phyloP scores from a whole-genome alignment of 768 basidiomycete species.

The Harrya chromipes region DNA sequence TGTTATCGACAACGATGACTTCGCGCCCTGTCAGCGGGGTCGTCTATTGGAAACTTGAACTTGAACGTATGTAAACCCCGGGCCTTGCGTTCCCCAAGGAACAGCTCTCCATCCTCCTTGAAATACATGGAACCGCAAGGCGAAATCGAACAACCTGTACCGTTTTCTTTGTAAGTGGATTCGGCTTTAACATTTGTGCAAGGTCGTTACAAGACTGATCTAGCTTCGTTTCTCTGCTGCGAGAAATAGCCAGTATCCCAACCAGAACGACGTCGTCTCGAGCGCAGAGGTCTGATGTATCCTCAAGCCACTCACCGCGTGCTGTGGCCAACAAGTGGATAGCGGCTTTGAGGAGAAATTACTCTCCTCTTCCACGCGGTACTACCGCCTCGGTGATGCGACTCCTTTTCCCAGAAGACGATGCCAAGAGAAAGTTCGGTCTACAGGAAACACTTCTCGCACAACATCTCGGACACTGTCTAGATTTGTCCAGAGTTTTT shows the following conservation, averaged over 20 bases:
- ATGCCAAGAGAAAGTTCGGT: conserved; percentile 64
- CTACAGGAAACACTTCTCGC: conserved; percentile 66
- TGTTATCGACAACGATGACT: not conserved
- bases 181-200: not conserved
- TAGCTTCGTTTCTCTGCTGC: conserved; percentile 51
- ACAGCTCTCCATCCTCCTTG: not conserved
- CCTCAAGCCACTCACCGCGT: conserved; percentile 34
- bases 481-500: conserved; percentile 37
- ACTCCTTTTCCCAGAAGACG: conserved; percentile 84
- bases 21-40: no score
- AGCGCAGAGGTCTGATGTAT: not conserved
- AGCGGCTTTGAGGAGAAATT: conserved; percentile 37
- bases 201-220: conserved; percentile 1
- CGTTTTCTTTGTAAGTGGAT: conserved; percentile 44
- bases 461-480: conserved; percentile 46
- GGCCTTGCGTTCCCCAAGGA: not conserved
- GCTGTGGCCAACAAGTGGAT: conserved; percentile 46
- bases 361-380: conserved; percentile 47
- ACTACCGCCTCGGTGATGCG: conserved; percentile 64
- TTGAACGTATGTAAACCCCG: no score
- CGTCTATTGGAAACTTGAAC: no score
- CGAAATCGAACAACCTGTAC: conserved; percentile 22
- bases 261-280: conserved; percentile 19
- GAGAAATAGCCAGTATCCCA: conserved; percentile 38
- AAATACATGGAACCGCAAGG: conserved; percentile 13